Evolutionary conservation across 352 stramenopile genomes (phyloP), one percentile per base, ranked within the genome.

Genomic region (Pythium rishiriense): DNA sequence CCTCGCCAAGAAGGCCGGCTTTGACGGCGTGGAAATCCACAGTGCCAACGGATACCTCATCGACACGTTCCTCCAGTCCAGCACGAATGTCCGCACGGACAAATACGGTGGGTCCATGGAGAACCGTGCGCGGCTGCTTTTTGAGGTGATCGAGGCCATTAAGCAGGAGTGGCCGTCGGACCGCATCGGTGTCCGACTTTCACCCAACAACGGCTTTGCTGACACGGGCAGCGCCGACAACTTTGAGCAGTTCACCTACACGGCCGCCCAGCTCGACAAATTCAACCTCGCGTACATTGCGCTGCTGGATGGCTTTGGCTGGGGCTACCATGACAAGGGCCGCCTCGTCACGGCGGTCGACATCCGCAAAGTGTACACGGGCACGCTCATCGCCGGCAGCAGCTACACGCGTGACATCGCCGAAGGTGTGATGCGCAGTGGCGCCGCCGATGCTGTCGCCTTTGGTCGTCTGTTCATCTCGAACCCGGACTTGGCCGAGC

Each of bases 11-110:
- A 58, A 78, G 24, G 85, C 62, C 11, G 62, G 62, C 39, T 69
- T 69, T 24, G 62, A 69, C 29, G 62, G 54, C 22, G 62, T 64
- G 22, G 87, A 97, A 54, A 57, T 97, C 39, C 90, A 97, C 70
- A 63, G 21, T 11, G 90, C 86, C 3, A 94, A 98, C 64, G 91
- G 88, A 17, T 98, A 97, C 9, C 11, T 59, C 29, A 65, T 98
- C 45, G 87, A 97, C 56, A 72, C 93, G 62, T 95, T 43, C 37
- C 37, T 96, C 62, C 66, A 97, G 5, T 70, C 87, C 53, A 64
- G 64, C 37, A 69, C 25, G 21, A 63, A 62, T 28, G 97, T 96
- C 72, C 79, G 83, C 48, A 88, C 69, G 12, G 88, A 95, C 69
- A 46, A 78, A 53, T 96, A 96, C 52, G 86, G 86, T 25, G 87